Conservation (phyloP, 305 asterid species). For the Fraxinus sp. region DNA sequence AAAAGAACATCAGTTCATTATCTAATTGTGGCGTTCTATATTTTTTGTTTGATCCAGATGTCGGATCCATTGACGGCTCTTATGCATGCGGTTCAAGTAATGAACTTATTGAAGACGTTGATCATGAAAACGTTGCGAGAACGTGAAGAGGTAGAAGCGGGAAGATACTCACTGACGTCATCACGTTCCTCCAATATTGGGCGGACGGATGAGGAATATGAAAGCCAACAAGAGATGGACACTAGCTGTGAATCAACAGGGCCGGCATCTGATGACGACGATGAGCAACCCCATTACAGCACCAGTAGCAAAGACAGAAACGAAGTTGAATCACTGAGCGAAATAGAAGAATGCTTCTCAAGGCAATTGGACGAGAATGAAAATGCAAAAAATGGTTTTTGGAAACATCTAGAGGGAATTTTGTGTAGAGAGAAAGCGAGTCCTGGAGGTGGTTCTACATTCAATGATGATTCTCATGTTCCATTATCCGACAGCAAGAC, state of each 20-base stretch:
- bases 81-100: constrained; percentile 97
- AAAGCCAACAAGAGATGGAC: constrained; percentile 65
- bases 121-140: constrained; percentile 72
- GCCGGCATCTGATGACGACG: constrained; percentile 55
- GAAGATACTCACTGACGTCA: constrained; percentile 60
- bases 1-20: background rate
- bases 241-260: constrained; percentile 64
- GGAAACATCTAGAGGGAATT: constrained; percentile 73
- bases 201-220: constrained; percentile 55
- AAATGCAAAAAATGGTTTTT: constrained; percentile 66
- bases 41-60: constrained; percentile 55
- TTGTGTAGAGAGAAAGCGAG: constrained; percentile 48
- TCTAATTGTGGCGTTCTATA: background rate
- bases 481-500: constrained; percentile 42
- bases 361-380: constrained; percentile 64
- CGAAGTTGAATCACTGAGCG: constrained; percentile 66
- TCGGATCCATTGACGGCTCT: constrained; percentile 93
- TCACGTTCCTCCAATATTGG: constrained; percentile 50
- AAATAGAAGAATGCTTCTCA: constrained; percentile 66
- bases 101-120: constrained; percentile 87
- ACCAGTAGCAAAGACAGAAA: constrained; percentile 49
- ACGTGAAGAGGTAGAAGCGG: constrained; percentile 56
- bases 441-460: constrained; percentile 40
- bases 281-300: constrained; percentile 34
- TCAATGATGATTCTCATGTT: constrained; percentile 41